A percentile compares a stretch with the other conserved stretches of the same genome.
These are phyloP conservation scores for Puccinia novopanici DNA, from an alignment of 1,284 basidiomycete genomes.

Conservation along the genomic window DNA sequence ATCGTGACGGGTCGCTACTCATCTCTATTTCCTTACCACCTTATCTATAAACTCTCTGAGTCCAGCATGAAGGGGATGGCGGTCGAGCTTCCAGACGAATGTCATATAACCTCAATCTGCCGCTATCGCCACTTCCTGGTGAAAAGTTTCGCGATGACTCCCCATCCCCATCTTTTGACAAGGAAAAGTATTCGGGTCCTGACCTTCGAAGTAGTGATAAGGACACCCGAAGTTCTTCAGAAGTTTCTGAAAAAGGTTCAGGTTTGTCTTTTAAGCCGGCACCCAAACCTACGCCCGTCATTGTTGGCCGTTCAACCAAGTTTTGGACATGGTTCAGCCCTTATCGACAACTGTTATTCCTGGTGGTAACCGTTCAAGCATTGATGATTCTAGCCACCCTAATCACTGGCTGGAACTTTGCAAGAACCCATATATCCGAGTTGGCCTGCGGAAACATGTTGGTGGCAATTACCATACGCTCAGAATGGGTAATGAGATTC, in stretches of 20 bases:
- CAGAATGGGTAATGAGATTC: conserved; percentile 68
- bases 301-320: conserved; percentile 27
- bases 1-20: background rate
- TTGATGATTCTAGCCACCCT: conserved; percentile 67
- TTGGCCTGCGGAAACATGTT: conserved; percentile 68
- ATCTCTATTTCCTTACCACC: background rate
- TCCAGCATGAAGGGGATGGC: background rate
- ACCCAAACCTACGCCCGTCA: conserved; percentile 2
- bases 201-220: background rate
- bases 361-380: conserved; percentile 67
- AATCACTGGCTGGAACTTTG: conserved; percentile 69
- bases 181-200: background rate
- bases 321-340: conserved; percentile 51
- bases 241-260: background rate
- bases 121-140: background rate
- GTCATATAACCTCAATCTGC: background rate
- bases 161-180: background rate
- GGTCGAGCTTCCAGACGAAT: background rate
- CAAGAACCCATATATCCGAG: conserved; percentile 66
- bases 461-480: conserved; percentile 65
- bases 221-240: background rate
- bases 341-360: conserved; percentile 71
- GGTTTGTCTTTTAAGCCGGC: background rate
- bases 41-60: background rate
- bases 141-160: background rate